phyloP scores from a whole-genome alignment of 1,139 yeast genomes.

The Arxiozyma heterogenica region DNA sequence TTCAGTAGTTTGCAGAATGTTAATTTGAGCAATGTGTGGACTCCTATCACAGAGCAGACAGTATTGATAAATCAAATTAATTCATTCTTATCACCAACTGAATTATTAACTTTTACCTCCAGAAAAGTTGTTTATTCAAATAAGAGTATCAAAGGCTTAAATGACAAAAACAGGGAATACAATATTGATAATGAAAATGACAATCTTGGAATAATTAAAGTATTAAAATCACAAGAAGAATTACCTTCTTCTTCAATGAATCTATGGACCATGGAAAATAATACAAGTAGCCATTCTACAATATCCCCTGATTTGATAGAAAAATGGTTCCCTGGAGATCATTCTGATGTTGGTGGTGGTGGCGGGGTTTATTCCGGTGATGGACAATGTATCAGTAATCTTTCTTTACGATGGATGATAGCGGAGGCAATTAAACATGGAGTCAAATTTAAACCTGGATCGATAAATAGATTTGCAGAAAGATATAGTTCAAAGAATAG shows the following conservation, averaged over 20 bases:
- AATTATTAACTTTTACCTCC: constrained; percentile 1
- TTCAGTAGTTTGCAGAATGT: not conserved
- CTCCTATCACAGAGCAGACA: not conserved
- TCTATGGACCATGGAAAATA: not conserved
- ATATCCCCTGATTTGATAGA: constrained; percentile 37
- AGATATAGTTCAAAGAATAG: constrained; percentile 35
- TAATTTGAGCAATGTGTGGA: not conserved
- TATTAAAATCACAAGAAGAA: not conserved
- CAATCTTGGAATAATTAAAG: not conserved
- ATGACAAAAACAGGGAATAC: not conserved
- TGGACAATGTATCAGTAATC: constrained; percentile 30
- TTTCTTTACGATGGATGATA: constrained; percentile 50
- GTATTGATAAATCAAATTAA: constrained; percentile 3
- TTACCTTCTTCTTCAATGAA: not conserved
- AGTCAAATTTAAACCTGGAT: constrained; percentile 36
- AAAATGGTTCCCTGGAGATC: constrained; percentile 60
- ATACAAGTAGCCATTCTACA: constrained; percentile 3
- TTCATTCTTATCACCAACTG: constrained; percentile 1
- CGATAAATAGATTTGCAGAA: constrained; percentile 35
- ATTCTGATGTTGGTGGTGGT: constrained; percentile 60
- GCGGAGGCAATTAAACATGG: constrained; percentile 45
- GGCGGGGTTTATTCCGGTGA: constrained; percentile 51
- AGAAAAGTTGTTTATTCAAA: not conserved
- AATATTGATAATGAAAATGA: no score
- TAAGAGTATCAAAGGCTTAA: not conserved